Evolutionary conservation across 208 protist species (phyloP), one percentile per base, ranked within the genome.

Genomic region (Naegleria gruberi): DNA sequence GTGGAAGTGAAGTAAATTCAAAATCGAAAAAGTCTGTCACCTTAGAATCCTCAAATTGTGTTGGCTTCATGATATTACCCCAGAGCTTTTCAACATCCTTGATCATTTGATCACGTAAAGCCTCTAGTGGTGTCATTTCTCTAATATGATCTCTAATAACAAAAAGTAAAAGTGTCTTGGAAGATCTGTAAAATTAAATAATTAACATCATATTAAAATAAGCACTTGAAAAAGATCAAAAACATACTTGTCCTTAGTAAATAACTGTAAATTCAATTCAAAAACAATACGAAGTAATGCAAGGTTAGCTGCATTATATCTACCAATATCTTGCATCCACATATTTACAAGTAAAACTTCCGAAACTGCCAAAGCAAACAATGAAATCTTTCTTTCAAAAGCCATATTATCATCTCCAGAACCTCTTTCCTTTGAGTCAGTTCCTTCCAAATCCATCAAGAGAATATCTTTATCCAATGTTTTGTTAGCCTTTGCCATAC

Each of bases 321-420:
- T 95, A 46, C 98, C 98, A 47, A 99, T 95, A 90, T 99, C 98
- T 34, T 97, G 94, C 23, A 95, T 90, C 97, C 97, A 99, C 97
- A 99, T 97, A 91, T 99, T 99, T 81, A 99, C 96, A 41, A 99
- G 96, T 37, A 99, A 95, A 10, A 98, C 97, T 90, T 99, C 97
- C 0, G 97, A 95, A 19, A 99, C 90, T 51, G 97, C 97, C 30
- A 99, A 93, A 10, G 97, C 97, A 93, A 99, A 99, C 44, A 99
- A 96, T 15, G 97, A 97, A 30, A 97, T 95, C 91, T 99, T 98
- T 55, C 97, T 95, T 93, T 99, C 98, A 91, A 99, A 98, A 84
- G 93, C 96, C 87, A 97, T 96, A 57, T 94, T 92, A 90, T 99
- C 95, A 91, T 99, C 98, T 44, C 97, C 97, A 19, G 46, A 55